These are phyloP conservation scores for Didymella lethalis DNA, from an alignment of 2,329 filamentous ascomycete genomes.

Conservation along the genomic window DNA sequence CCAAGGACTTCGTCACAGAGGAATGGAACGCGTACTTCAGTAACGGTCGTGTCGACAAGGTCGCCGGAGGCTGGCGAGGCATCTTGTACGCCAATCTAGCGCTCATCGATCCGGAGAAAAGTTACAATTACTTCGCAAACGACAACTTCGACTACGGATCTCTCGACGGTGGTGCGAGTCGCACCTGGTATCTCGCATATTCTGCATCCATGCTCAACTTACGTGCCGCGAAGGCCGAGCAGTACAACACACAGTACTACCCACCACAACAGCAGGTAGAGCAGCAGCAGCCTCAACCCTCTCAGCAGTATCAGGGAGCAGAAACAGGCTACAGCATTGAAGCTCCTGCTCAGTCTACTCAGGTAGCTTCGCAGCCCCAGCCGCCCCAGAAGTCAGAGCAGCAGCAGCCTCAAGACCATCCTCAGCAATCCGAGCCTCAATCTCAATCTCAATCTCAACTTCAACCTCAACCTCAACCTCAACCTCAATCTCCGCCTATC, in stretches of 20 bases:
- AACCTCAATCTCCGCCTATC: background rate
- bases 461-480: background rate
- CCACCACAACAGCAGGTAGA: background rate
- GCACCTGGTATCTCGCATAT: constrained; percentile 51
- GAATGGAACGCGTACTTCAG: constrained; percentile 75
- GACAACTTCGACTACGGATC: constrained; percentile 70
- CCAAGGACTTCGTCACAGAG: constrained; percentile 74
- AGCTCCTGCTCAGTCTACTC: background rate
- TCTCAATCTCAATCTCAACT: background rate
- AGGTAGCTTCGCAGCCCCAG: background rate
- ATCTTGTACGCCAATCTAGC: constrained; percentile 86
- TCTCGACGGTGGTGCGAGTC: constrained; percentile 79
- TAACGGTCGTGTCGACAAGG: constrained; percentile 68
- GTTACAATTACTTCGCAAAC: constrained; percentile 78
- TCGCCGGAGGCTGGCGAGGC: constrained; percentile 82
- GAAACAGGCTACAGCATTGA: background rate
- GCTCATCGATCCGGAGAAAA: constrained; percentile 72
- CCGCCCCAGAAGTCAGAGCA: background rate
- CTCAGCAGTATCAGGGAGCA: background rate
- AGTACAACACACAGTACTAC: background rate
- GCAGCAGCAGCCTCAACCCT: background rate
- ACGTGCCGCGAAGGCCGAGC: background rate
- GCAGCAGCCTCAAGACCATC: background rate
- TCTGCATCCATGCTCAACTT: constrained; percentile 40
- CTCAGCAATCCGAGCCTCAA: background rate